Conservation (phyloP, 2,329 filamentous ascomycete species). For the Clonostachys chloroleuca region DNA sequence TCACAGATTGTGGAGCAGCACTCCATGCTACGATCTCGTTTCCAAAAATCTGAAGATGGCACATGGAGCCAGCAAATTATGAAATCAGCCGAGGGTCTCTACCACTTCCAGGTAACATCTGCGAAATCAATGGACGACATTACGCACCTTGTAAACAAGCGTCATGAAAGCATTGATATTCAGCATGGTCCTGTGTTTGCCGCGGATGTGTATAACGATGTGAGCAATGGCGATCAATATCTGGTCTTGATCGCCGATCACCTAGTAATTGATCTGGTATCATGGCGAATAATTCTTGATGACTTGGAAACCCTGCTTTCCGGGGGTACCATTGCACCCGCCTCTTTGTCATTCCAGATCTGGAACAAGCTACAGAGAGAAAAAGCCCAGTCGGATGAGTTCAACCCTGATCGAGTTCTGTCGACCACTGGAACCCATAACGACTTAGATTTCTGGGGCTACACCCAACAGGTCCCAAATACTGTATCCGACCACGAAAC, state of each 20-base stretch:
- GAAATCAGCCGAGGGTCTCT: background rate
- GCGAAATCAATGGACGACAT: no score
- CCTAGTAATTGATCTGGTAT: constrained; percentile 37
- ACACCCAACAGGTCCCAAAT: no score
- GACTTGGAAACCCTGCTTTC: constrained; percentile 33
- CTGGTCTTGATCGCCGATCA: constrained; percentile 29
- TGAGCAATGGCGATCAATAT: constrained; percentile 5
- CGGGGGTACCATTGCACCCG: constrained; percentile 8
- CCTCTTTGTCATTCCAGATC: constrained; percentile 21
- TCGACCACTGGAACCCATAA: no score
- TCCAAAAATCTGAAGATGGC: background rate
- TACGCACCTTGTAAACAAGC: no score
- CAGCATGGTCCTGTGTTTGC: constrained; percentile 6
- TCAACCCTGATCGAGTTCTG: no score
- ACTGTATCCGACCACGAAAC: no score
- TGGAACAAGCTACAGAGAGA: constrained; percentile 29
- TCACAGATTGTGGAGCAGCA: constrained; percentile 3
- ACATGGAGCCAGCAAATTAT: constrained; percentile 5
- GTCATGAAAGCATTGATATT: constrained; percentile 3
- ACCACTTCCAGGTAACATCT: background rate
- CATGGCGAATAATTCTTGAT: constrained; percentile 37
- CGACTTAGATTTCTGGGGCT: no score
- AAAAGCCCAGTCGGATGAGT: no score
- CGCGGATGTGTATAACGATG: constrained; percentile 8
- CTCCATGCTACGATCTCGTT: constrained; percentile 8